phyloP scores from a whole-genome alignment of 805 yeast species.

The Cyberlindnera veronae region DNA sequence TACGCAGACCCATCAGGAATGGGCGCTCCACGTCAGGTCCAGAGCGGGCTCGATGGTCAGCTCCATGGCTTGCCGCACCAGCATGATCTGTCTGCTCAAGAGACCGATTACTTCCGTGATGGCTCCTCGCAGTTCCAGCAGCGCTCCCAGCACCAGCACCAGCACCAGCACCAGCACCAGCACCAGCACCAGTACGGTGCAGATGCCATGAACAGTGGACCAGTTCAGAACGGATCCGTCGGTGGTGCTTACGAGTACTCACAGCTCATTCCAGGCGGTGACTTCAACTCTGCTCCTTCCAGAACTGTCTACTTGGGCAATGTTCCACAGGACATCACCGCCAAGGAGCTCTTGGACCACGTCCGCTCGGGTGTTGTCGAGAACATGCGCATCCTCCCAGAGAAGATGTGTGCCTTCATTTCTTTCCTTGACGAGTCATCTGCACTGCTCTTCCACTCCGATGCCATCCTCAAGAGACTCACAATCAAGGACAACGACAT shows the following conservation, averaged over 20 bases:
- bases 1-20: constrained; percentile 5
- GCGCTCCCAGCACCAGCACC: constrained; percentile 4
- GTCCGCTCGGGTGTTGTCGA: constrained; percentile 90
- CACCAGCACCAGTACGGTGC: constrained; percentile 3
- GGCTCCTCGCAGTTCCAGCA: constrained; percentile 2
- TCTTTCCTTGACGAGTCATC: constrained; percentile 86
- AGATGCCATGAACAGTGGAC: constrained; percentile 1
- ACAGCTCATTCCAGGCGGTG: constrained; percentile 15
- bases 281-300: constrained; percentile 52
- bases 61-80: constrained; percentile 7
- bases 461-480: constrained; percentile 80
- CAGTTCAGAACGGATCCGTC: background rate
- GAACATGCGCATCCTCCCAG: constrained; percentile 70
- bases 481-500: constrained; percentile 78
- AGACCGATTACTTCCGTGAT: constrained; percentile 8
- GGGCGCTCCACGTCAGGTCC: constrained; percentile 1
- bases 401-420: constrained; percentile 84
- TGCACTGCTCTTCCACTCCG: constrained; percentile 89
- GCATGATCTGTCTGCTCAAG: background rate
- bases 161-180: constrained; percentile 3
- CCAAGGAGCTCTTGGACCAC: constrained; percentile 81
- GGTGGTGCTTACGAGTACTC: constrained; percentile 4
- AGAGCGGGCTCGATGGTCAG: constrained; percentile 5
- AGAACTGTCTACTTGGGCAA: constrained; percentile 91
- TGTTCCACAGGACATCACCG: constrained; percentile 75